A percentile compares a stretch with the other conserved stretches of the same genome.
Conservation (phyloP, 23 red algal species). For the Gracilaria gracilis region DNA sequence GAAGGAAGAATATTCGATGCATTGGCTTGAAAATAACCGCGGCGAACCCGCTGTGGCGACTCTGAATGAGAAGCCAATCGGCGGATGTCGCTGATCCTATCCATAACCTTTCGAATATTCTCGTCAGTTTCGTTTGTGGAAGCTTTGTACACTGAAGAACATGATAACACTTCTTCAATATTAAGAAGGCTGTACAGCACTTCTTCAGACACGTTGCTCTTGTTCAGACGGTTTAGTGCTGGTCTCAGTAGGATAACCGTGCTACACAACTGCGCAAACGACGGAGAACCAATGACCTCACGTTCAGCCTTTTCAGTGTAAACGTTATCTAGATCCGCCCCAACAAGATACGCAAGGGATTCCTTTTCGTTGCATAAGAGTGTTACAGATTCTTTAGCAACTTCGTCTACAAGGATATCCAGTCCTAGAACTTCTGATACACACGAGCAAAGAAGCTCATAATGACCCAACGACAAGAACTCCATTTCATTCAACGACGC, state of each 20-base stretch:
- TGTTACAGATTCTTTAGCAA: constrained; percentile 12
- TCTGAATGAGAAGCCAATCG: neutral
- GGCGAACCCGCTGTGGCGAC: neutral
- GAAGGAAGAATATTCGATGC: constrained; percentile 6
- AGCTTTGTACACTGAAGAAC: neutral
- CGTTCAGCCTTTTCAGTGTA: neutral
- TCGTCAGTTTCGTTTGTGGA: neutral
- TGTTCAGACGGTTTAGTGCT: neutral
- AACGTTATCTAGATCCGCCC: neutral
- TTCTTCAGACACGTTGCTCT: constrained; percentile 9
- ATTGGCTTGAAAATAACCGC: constrained; percentile 6
- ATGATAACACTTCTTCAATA: constrained; percentile 36
- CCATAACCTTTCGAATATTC: constrained; percentile 26
- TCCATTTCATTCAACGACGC: neutral
- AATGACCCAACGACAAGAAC: neutral
- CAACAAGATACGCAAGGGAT: constrained; percentile 16
- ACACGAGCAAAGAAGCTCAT: neutral
- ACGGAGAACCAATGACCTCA: neutral
- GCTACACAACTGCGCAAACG: neutral
- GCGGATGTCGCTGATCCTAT: neutral
- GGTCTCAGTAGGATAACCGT: neutral
- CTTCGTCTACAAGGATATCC: constrained; percentile 39
- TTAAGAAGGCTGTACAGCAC: neutral
- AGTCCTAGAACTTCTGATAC: constrained; percentile 33
- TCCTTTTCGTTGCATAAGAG: constrained; percentile 10